A percentile compares a stretch with the other conserved stretches of the same genome.
These are phyloP conservation scores for Micractinium sp. DNA, from an alignment of 139 green algal species.

Conservation along the genomic window DNA sequence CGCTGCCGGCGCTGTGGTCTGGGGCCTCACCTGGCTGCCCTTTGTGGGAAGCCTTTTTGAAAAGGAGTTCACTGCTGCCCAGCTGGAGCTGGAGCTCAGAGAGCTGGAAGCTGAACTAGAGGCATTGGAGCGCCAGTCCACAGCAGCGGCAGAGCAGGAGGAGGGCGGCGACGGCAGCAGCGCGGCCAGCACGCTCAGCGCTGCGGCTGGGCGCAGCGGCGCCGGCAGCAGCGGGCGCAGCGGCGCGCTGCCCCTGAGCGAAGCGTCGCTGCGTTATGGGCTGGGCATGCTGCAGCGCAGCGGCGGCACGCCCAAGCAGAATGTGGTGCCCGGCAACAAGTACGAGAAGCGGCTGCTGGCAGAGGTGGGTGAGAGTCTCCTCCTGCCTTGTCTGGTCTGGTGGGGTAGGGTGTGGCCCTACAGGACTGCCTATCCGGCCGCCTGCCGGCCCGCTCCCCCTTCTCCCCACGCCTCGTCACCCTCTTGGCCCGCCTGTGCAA, in stretches of 20 bases:
- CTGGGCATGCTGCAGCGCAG: conserved; percentile 49
- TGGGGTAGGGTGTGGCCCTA: too few species aligned
- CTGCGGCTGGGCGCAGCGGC: neutral
- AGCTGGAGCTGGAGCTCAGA: conserved; percentile 10
- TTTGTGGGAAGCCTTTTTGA: neutral
- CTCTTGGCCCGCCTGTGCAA: too few species aligned
- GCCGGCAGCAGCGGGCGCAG: neutral
- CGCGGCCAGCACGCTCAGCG: neutral
- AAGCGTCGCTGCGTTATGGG: conserved; percentile 43
- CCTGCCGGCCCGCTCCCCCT: too few species aligned
- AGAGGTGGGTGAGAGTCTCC: conserved; percentile 9
- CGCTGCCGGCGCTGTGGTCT: neutral
- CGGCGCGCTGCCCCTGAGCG: conserved; percentile 20
- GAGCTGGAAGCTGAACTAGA: neutral
- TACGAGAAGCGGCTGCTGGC: conserved; percentile 54
- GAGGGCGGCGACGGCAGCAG: neutral
- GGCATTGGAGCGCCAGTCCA: neutral
- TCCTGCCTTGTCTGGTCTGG: too few species aligned
- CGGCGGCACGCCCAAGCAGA: conserved; percentile 24
- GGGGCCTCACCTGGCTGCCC: neutral
- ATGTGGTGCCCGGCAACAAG: conserved; percentile 40
- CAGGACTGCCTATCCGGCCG: too few species aligned
- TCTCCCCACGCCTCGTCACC: too few species aligned
- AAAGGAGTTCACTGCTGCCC: neutral
- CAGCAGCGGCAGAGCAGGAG: neutral